Conservation (phyloP, 1,139 yeast genomes). For the Geotrichum bryndzae region DNA sequence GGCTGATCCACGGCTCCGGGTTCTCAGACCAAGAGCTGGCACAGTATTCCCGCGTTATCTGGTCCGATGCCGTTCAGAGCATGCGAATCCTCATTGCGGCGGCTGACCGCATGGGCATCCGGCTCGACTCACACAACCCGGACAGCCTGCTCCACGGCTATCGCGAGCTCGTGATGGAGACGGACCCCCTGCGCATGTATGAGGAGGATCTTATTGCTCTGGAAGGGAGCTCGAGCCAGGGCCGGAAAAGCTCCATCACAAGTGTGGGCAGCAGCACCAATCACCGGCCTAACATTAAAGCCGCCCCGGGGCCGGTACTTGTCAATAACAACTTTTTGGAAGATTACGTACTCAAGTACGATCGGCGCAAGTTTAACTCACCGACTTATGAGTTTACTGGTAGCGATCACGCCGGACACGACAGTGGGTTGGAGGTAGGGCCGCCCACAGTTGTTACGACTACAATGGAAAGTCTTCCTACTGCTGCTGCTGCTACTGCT, state of each 20-base stretch:
- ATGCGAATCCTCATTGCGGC: constrained; percentile 70
- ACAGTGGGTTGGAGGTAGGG: neutral
- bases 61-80: constrained; percentile 87
- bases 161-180: constrained; percentile 7
- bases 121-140: constrained; percentile 23
- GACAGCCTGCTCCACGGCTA: neutral
- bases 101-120: constrained; percentile 25
- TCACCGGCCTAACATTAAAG: neutral
- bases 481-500: neutral
- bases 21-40: constrained; percentile 72
- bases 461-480: neutral
- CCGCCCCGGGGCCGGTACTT: neutral
- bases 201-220: constrained; percentile 15
- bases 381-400: neutral
- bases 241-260: neutral
- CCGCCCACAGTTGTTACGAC: neutral
- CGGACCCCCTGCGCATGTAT: constrained; percentile 16
- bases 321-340: constrained; percentile 10
- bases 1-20: constrained; percentile 78
- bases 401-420: neutral
- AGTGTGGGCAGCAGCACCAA: no score
- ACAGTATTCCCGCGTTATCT: constrained; percentile 83
- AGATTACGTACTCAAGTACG: constrained; percentile 18
- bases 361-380: constrained; percentile 6
- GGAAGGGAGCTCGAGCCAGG: neutral